Evolutionary conservation across 257 asterid genomes (phyloP).

Genomic region (Marsdenia floribunda): DNA sequence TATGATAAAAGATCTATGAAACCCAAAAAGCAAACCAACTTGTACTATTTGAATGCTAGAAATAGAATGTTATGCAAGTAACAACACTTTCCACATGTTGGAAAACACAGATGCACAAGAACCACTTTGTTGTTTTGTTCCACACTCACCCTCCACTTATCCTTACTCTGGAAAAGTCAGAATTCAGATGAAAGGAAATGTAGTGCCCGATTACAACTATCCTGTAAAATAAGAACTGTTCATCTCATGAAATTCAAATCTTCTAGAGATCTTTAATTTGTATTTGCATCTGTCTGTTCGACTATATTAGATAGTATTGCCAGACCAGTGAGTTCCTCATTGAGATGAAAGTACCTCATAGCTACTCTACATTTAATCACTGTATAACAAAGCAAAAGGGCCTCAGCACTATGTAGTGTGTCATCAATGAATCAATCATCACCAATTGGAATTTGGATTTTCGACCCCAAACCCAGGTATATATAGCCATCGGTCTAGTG

Average conservation of each 20-base stretch:
- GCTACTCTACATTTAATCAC: not conserved
- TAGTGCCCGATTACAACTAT: not conserved
- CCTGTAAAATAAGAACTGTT: not conserved
- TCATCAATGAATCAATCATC: not conserved
- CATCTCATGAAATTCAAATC: slow-evolving; percentile 4
- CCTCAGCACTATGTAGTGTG: not conserved
- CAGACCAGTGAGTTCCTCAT: not conserved
- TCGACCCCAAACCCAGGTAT: not conserved
- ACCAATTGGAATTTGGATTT: not conserved
- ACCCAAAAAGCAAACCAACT: slow-evolving; percentile 1
- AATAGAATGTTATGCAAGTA: not conserved
- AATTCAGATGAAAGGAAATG: not conserved
- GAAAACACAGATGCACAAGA: not conserved
- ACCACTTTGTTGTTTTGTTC: not conserved
- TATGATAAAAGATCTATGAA: not conserved
- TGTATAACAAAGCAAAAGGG: not conserved
- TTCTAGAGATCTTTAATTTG: not conserved
- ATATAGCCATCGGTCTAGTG: not conserved
- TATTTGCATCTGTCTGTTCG: not conserved
- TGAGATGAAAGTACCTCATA: not conserved
- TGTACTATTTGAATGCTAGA: not conserved
- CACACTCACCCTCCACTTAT: not conserved
- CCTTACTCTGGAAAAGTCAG: not conserved
- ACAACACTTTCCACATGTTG: not conserved
- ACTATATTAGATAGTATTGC: not conserved